Evolutionary conservation across 1,139 yeast species (phyloP).

Genomic region (Hyphopichia pseudoburtonii): DNA sequence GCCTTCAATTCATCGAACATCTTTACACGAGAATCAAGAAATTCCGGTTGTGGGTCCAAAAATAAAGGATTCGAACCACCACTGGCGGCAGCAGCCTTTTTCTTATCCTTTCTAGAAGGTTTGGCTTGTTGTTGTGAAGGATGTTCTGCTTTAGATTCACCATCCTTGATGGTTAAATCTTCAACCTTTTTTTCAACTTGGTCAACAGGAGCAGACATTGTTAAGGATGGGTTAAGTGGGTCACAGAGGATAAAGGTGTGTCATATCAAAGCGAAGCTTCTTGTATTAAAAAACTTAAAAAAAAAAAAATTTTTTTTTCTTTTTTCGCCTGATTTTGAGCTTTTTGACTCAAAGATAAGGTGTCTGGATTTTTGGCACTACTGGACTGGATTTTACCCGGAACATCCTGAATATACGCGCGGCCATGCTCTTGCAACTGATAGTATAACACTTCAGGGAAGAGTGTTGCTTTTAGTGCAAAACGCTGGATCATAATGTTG

Average conservation of each 20-base stretch:
- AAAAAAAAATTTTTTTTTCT: neutral
- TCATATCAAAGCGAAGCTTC: too few species aligned
- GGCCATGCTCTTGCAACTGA: too few species aligned
- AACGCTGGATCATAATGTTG: neutral
- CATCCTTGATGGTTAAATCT: slow-evolving; percentile 45
- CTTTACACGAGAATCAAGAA: slow-evolving; percentile 74
- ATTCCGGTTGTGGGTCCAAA: slow-evolving; percentile 77
- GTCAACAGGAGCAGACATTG: slow-evolving; percentile 4
- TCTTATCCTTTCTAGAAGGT: slow-evolving; percentile 17
- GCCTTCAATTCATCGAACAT: slow-evolving; percentile 81
- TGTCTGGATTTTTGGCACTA: too few species aligned
- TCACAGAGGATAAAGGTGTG: neutral
- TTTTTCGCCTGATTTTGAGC: neutral
- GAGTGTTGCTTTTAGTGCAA: neutral
- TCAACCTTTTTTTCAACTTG: slow-evolving; percentile 55
- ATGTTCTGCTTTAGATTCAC: slow-evolving; percentile 6
- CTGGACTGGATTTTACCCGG: slow-evolving; percentile 1
- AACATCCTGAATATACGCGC: neutral
- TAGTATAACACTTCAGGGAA: too few species aligned
- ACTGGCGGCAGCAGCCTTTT: slow-evolving; percentile 26
- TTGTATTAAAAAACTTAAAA: neutral
- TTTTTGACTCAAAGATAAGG: neutral
- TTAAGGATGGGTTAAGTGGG: neutral
- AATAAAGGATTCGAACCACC: slow-evolving; percentile 41
- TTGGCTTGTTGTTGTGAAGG: slow-evolving; percentile 6